phyloP scores from a whole-genome alignment of 2,329 filamentous ascomycete genomes.

The Neoascochyta sp. region DNA sequence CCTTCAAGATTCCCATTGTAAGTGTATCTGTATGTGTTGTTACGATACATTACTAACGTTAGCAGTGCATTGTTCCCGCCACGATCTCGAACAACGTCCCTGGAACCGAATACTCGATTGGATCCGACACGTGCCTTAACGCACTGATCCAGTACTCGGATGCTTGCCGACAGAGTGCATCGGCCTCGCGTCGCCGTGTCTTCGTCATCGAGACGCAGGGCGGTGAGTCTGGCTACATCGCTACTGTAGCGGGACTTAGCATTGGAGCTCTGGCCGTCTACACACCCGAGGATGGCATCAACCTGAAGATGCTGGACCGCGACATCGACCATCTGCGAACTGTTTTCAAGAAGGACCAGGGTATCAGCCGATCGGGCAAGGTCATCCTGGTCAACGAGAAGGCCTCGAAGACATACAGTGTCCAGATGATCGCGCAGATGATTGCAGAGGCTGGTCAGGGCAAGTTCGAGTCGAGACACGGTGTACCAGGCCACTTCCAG shows the following conservation, averaged over 20 bases:
- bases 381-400: slow-evolving; percentile 97
- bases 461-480: slow-evolving; percentile 87
- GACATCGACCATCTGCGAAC: slow-evolving; percentile 88
- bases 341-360: slow-evolving; percentile 79
- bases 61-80: slow-evolving; percentile 82
- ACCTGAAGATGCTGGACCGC: slow-evolving; percentile 83
- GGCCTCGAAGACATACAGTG: slow-evolving; percentile 82
- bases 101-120: slow-evolving; percentile 93
- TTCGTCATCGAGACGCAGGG: slow-evolving; percentile 99
- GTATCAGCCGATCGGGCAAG: slow-evolving; percentile 84
- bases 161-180: slow-evolving; percentile 95
- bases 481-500: slow-evolving; percentile 49
- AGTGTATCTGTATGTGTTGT: slow-evolving; percentile 1
- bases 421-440: slow-evolving; percentile 90
- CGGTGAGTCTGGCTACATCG: slow-evolving; percentile 88
- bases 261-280: slow-evolving; percentile 92
- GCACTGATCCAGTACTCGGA: slow-evolving; percentile 93
- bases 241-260: slow-evolving; percentile 83
- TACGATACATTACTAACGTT: slow-evolving; percentile 50
- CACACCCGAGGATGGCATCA: slow-evolving; percentile 93
- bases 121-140: slow-evolving; percentile 94
- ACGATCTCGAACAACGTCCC: slow-evolving; percentile 99
- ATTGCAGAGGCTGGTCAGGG: slow-evolving; percentile 91
- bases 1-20: slow-evolving; percentile 83
- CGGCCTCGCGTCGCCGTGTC: slow-evolving; percentile 84